phyloP scores from a whole-genome alignment of 371 early-diverging fungal species.

The Capniomyces stellatus region DNA sequence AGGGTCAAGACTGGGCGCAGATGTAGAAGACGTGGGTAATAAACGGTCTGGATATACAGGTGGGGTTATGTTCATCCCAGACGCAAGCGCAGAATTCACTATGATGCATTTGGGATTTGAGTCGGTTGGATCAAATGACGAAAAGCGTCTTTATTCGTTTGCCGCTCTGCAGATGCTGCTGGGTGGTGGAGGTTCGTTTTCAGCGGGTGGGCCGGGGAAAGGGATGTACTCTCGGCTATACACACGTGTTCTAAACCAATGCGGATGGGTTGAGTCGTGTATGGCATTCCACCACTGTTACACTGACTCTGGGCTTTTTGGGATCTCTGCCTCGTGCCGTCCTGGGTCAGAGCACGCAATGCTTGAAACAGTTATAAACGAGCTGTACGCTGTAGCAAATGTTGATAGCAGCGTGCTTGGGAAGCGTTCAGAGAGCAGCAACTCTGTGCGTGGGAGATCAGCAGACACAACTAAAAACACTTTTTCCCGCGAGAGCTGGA shows the following conservation, averaged over 20 bases:
- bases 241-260: slow-evolving; percentile 82
- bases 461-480: background rate
- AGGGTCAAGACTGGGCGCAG: background rate
- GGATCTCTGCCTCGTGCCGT: slow-evolving; percentile 72
- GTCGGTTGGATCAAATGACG: slow-evolving; percentile 57
- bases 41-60: slow-evolving; percentile 52
- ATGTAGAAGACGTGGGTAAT: background rate
- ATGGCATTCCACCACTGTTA: slow-evolving; percentile 80
- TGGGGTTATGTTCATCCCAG: slow-evolving; percentile 47
- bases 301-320: slow-evolving; percentile 79
- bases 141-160: slow-evolving; percentile 59
- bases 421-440: background rate
- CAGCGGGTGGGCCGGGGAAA: slow-evolving; percentile 96
- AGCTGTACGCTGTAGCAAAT: slow-evolving; percentile 56
- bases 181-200: slow-evolving; percentile 93
- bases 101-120: slow-evolving; percentile 83
- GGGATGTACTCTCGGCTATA: slow-evolving; percentile 96
- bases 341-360: slow-evolving; percentile 45
- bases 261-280: slow-evolving; percentile 86
- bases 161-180: slow-evolving; percentile 78
- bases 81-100: slow-evolving; percentile 44
- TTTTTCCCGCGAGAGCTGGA: slow-evolving; percentile 7
- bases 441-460: slow-evolving; percentile 4
- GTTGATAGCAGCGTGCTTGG: slow-evolving; percentile 4
- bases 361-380: slow-evolving; percentile 64